phyloP scores from a whole-genome alignment of 2,329 filamentous ascomycete genomes.

The Cercospora sp. region DNA sequence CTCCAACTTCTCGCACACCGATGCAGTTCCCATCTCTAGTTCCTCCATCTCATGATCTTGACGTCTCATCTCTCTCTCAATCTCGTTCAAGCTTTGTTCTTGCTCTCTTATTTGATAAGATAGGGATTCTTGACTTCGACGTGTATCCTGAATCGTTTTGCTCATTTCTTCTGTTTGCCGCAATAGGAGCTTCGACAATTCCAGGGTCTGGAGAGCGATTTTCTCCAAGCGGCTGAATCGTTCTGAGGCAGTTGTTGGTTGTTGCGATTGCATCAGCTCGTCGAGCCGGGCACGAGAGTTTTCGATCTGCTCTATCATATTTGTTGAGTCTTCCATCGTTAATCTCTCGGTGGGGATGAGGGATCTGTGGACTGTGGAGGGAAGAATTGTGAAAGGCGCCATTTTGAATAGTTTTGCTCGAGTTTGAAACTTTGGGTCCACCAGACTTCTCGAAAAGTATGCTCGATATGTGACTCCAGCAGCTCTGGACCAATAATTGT shows the following conservation, averaged over 20 bases:
- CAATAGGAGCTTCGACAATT: not conserved
- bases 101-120: not conserved
- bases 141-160: not conserved
- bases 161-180: not conserved
- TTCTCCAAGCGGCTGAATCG: not conserved
- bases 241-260: not conserved
- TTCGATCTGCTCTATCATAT: not conserved
- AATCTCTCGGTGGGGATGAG: not conserved
- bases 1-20: not conserved
- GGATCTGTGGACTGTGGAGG: not conserved
- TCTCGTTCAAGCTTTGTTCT: not conserved
- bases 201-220: not conserved
- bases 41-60: not conserved
- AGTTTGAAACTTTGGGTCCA: not conserved
- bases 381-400: not conserved
- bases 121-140: not conserved
- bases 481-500: not conserved
- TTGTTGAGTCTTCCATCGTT: not conserved
- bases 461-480: not conserved
- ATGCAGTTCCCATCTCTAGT: not conserved
- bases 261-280: not conserved
- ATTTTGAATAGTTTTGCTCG: not conserved
- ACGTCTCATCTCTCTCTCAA: not conserved
- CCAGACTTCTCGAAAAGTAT: not conserved
- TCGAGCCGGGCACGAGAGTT: not conserved